Evolutionary conservation across 306 rosid genomes (phyloP), one percentile per base, ranked within the genome.

Genomic region (Citrullus mucosospermus): DNA sequence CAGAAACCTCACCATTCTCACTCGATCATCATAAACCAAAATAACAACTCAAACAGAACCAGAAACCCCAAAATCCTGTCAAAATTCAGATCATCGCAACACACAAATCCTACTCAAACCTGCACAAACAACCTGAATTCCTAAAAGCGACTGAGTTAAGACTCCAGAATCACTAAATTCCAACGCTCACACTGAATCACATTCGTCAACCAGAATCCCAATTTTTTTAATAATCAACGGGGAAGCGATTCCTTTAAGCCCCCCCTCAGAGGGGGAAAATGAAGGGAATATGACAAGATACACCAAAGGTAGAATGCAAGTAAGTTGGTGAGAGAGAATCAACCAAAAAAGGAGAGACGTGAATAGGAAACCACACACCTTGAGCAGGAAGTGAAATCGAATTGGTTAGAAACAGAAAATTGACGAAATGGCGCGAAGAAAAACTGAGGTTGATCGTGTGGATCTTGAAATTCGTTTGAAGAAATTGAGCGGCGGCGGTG

Each of bases 1-100:
- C 77, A 90, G 87, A 80, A 93, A 82, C 87, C 90, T 88, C 89
- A 91, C 97, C 98, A 91, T 91, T 81, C 82, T 89, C 87, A 87
- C 86, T 78, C 90, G 53, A 82, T 62, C 88, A 90, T 85, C 79
- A 86, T 82, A 85, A 84, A 83, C 77, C 86, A 84, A 43, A 62
- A 57, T 0, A 53, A 32, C 22, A 74, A 53, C 78, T 53, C 48
- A 32, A 11, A 54, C 46, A 6, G 11, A 54, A 53, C 62, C 63
- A 54, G 30, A 32, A 53, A 32, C 43, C 78, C 78, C 50, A 11
- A 74, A 65, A 73, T 73, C 61, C 39, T 15, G 62, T 17, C 28
- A 10, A 53, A 74, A 34, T 34, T 34, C 78, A 54, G 78, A 74
- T 74, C 78, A 32, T 32, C 63, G 9, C 61, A 32, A 74, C 50